A percentile compares a stretch with the other conserved stretches of the same genome.
phyloP scores from a whole-genome alignment of 2,329 filamentous ascomycete species.

The Colletotrichum spaethianum region DNA sequence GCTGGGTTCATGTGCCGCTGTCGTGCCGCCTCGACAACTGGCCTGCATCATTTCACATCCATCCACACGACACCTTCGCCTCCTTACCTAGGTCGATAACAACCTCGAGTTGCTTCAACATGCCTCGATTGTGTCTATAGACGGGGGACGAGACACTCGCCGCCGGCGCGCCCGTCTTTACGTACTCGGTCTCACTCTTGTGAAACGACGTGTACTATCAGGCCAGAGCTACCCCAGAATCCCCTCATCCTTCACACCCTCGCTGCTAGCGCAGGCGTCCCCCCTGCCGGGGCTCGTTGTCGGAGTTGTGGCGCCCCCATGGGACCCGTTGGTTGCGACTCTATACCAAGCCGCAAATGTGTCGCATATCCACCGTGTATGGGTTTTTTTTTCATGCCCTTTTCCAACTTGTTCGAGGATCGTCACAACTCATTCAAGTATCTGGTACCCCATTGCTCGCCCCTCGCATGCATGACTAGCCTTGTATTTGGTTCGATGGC shows the following conservation, averaged over 20 bases:
- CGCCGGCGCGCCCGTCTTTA: constrained; percentile 3
- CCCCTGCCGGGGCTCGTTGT: constrained; percentile 8
- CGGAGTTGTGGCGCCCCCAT: constrained; percentile 18
- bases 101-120: neutral
- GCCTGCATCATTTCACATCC: neutral
- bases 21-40: neutral
- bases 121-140: neutral
- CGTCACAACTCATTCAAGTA: neutral
- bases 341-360: neutral
- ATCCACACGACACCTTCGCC: neutral
- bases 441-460: neutral
- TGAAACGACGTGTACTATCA: neutral
- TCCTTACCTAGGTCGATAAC: neutral
- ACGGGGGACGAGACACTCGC: neutral
- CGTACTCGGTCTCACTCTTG: neutral
- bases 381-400: neutral
- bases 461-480: neutral
- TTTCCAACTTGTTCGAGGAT: neutral
- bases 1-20: constrained; percentile 14
- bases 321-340: constrained; percentile 14
- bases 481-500: neutral
- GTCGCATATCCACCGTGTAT: neutral
- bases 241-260: constrained; percentile 13
- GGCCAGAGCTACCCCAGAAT: constrained; percentile 22
- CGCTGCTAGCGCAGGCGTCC: neutral